phyloP scores from a whole-genome alignment of 331 rosid genomes.

The Rhamnella rubrinervis region DNA sequence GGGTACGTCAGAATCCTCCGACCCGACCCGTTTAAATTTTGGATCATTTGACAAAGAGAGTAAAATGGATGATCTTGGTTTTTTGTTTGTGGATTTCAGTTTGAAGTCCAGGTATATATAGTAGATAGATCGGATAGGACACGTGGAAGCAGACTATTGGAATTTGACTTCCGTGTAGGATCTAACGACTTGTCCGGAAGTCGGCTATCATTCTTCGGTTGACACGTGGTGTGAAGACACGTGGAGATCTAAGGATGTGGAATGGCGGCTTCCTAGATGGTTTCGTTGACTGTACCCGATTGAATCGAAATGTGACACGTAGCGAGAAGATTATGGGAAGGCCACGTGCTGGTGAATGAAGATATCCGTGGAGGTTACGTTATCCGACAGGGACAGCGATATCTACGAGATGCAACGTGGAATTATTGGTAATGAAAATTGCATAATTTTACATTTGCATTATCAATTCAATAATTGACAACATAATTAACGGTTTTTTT shows the following conservation, averaged over 20 bases:
- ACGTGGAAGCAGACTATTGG: conserved; percentile 26
- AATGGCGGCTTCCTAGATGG: conserved; percentile 29
- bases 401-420: conserved; percentile 34
- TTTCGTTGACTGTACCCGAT: not conserved
- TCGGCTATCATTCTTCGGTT: not conserved
- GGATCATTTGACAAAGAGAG: conserved; percentile 43
- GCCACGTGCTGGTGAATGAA: conserved; percentile 37
- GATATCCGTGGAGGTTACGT: no score
- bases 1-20: conserved; percentile 71
- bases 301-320: conserved; percentile 34
- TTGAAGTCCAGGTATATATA: conserved; percentile 27
- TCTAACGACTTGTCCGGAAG: not conserved
- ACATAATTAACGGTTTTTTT: not conserved
- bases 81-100: conserved; percentile 7
- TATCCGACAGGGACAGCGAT: conserved; percentile 42
- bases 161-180: not conserved
- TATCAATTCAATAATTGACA: conserved; percentile 10
- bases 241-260: not conserved
- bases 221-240: conserved; percentile 19
- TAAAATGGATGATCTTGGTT: not conserved
- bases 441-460: not conserved
- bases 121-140: not conserved
- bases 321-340: conserved; percentile 23
- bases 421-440: conserved; percentile 7
- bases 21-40: conserved; percentile 24